These are phyloP conservation scores for Pseudonitzschia delicatissima DNA, from an alignment of 108 stramenopile species.

Conservation along the genomic window DNA sequence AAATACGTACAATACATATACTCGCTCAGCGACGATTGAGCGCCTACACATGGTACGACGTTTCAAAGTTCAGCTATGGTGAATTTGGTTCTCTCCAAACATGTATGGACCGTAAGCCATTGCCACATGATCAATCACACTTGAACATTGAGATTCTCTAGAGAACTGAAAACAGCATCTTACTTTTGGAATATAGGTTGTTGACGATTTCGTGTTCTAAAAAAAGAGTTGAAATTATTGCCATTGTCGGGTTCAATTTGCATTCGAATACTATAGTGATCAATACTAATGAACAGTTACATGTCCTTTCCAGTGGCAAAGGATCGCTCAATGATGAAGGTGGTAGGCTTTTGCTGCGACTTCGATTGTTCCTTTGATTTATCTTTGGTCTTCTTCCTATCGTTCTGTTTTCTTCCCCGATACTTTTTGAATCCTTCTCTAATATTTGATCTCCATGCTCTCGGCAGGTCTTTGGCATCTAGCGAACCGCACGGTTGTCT, in stretches of 20 bases:
- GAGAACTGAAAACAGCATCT: no score
- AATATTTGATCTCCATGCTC: conserved; percentile 34
- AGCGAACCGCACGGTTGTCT: conserved; percentile 17
- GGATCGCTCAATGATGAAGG: conserved; percentile 29
- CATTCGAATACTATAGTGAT: no score
- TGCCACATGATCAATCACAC: not conserved
- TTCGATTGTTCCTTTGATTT: conserved; percentile 6
- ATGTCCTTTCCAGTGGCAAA: conserved; percentile 55
- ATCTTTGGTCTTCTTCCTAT: conserved; percentile 7
- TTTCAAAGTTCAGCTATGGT: no score
- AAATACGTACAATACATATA: no score
- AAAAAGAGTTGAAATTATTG: no score
- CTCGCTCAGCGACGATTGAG: no score
- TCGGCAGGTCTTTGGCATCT: conserved; percentile 42
- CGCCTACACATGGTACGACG: no score
- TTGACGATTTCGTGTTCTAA: no score
- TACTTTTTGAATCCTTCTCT: conserved; percentile 9
- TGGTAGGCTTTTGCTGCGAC: conserved; percentile 13
- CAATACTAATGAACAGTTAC: conserved; percentile 29
- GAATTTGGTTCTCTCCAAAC: no score
- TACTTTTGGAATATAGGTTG: no score
- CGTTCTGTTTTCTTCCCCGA: conserved; percentile 12
- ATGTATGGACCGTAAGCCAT: not conserved
- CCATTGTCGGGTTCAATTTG: no score
- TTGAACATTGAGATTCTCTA: no score